phyloP scores from a whole-genome alignment of 108 stramenopile species.

The Seminavis robusta region DNA sequence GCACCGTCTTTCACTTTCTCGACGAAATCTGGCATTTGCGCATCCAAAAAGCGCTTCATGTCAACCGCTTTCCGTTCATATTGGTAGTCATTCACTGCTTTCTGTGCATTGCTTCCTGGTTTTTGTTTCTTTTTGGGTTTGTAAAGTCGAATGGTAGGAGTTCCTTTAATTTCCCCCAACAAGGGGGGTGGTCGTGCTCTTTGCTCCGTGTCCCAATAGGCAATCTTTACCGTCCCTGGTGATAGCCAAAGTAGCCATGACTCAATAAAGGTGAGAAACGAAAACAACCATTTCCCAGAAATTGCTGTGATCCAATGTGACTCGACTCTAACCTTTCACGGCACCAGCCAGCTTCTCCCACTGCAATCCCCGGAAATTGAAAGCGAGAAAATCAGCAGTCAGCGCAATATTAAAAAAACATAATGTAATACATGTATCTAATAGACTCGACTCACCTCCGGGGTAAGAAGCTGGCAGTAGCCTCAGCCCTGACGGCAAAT shows the following conservation, averaged over 20 bases:
- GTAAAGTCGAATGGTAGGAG: slow-evolving; percentile 56
- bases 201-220: slow-evolving; percentile 70
- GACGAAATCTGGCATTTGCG: slow-evolving; percentile 51
- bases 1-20: slow-evolving; percentile 40
- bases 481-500: slow-evolving; percentile 73
- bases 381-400: neutral
- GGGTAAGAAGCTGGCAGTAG: slow-evolving; percentile 68
- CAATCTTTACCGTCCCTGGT: slow-evolving; percentile 61
- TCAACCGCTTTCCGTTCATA: slow-evolving; percentile 56
- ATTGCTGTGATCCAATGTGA: no score
- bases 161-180: slow-evolving; percentile 57
- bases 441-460: slow-evolving; percentile 3
- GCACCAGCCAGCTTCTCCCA: slow-evolving; percentile 68
- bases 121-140: slow-evolving; percentile 57
- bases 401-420: no score
- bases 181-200: slow-evolving; percentile 39
- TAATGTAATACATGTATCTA: no score
- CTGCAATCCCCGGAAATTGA: slow-evolving; percentile 12
- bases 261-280: no score
- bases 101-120: slow-evolving; percentile 33
- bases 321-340: slow-evolving; percentile 43
- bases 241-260: no score
- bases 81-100: slow-evolving; percentile 59
- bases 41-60: slow-evolving; percentile 50
- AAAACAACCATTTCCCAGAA: no score